Conservation (phyloP, 805 yeast genomes). For the Starmerella kuoi region DNA sequence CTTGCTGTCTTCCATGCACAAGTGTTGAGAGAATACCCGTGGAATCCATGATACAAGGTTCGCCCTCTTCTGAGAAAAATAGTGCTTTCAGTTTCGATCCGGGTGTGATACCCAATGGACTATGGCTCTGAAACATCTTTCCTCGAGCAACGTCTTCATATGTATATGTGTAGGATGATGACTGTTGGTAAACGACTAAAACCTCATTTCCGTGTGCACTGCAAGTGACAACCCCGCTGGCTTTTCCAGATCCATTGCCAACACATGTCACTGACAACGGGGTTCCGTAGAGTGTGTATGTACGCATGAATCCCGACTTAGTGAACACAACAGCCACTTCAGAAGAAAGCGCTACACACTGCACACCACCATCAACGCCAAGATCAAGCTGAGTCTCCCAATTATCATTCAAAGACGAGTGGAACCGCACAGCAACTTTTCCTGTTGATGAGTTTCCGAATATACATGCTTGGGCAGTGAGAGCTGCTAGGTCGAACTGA, state of each 20-base stretch:
- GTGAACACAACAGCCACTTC: constrained; percentile 58
- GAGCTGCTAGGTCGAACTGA: constrained; percentile 61
- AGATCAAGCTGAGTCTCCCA: constrained; percentile 42
- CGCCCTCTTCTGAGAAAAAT: constrained; percentile 81
- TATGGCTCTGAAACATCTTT: constrained; percentile 30
- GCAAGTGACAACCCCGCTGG: constrained; percentile 52
- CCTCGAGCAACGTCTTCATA: constrained; percentile 36
- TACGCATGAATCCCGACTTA: constrained; percentile 59
- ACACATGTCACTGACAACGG: constrained; percentile 41
- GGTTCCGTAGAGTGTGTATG: constrained; percentile 60
- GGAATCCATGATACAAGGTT: constrained; percentile 77
- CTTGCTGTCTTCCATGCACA: constrained; percentile 62
- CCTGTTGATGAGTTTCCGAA: constrained; percentile 40
- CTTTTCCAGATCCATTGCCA: constrained; percentile 41
- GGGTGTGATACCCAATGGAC: constrained; percentile 29
- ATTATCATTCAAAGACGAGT: constrained; percentile 45
- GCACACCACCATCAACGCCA: constrained; percentile 33
- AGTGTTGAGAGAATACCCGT: constrained; percentile 62
- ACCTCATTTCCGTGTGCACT: constrained; percentile 49
- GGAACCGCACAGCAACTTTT: constrained; percentile 52
- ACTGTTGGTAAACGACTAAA: constrained; percentile 38
- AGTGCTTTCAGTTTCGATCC: constrained; percentile 40
- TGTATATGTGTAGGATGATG: constrained; percentile 34
- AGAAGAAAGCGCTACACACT: constrained; percentile 55
- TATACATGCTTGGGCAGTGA: constrained; percentile 54